phyloP scores from a whole-genome alignment of 805 yeast species.

The Ogataea ramenticola region DNA sequence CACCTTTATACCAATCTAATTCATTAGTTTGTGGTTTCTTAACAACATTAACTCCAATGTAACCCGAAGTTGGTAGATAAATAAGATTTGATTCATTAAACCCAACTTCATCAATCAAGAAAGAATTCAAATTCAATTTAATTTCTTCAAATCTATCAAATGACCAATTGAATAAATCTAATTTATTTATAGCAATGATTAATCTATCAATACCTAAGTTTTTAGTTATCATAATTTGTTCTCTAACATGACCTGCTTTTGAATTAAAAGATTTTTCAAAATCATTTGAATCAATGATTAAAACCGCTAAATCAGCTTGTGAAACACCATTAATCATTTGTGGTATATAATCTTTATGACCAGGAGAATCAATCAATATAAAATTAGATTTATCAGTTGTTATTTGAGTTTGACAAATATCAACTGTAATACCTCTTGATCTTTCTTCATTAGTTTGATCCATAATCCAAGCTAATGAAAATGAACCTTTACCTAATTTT shows the following conservation, averaged over 20 bases:
- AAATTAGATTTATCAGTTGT: conserved; percentile 48
- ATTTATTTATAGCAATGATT: conserved; percentile 61
- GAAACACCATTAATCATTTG: conserved; percentile 80
- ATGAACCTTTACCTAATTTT: conserved; percentile 65
- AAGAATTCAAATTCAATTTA: conserved; percentile 38
- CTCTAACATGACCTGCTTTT: conserved; percentile 66
- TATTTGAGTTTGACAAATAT: conserved; percentile 61
- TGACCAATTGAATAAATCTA: conserved; percentile 59
- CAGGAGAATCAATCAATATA: conserved; percentile 80
- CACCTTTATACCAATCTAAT: conserved; percentile 30
- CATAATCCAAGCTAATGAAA: conserved; percentile 81
- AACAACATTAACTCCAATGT: conserved; percentile 59
- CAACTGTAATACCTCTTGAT: conserved; percentile 70
- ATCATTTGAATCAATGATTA: conserved; percentile 68
- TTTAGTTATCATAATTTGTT: conserved; percentile 64
- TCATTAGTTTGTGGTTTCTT: conserved; percentile 25
- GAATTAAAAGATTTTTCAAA: conserved; percentile 62
- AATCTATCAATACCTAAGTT: conserved; percentile 57
- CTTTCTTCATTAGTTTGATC: conserved; percentile 78
- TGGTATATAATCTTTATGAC: conserved; percentile 77
- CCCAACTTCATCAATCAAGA: conserved; percentile 46
- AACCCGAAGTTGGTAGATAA: conserved; percentile 66
- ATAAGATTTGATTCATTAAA: conserved; percentile 31
- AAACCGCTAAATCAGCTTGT: conserved; percentile 69
- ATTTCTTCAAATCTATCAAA: conserved; percentile 46